Evolutionary conservation across 1,284 basidiomycete species (phyloP).

Genomic region (Gymnopus androsaceus): DNA sequence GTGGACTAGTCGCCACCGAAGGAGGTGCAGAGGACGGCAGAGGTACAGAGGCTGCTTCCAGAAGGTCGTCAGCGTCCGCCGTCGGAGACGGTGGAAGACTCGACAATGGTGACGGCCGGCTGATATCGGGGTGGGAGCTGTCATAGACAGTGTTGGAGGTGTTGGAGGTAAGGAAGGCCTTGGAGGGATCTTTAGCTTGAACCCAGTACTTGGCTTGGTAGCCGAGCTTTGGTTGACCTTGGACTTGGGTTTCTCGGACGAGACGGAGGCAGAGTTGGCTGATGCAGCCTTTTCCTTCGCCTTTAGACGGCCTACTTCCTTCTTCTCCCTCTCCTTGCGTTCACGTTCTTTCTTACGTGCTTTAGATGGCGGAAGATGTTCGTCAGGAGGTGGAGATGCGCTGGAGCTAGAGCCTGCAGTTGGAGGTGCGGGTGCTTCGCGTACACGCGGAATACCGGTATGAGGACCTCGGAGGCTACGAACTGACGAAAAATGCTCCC

Average conservation of each 20-base stretch:
- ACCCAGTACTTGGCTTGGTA: constrained; percentile 21
- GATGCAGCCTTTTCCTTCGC: constrained; percentile 31
- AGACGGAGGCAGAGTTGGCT: constrained; percentile 20
- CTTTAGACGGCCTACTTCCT: constrained; percentile 16
- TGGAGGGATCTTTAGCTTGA: constrained; percentile 18
- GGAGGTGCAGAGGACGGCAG: constrained; percentile 11
- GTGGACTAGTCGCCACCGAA: constrained; percentile 15
- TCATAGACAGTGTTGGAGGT: constrained; percentile 4
- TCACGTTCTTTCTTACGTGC: constrained; percentile 19
- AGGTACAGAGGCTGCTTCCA: constrained; percentile 11
- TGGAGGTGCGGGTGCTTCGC: constrained; percentile 42
- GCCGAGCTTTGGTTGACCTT: constrained; percentile 18
- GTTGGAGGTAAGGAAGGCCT: background rate
- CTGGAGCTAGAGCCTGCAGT: constrained; percentile 7
- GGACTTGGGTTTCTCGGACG: constrained; percentile 35
- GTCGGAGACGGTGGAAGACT: constrained; percentile 13
- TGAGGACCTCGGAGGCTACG: constrained; percentile 87
- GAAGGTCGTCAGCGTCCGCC: background rate
- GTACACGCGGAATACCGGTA: constrained; percentile 70
- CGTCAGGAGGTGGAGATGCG: constrained; percentile 9
- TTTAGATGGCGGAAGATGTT: constrained; percentile 23
- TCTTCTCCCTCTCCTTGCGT: constrained; percentile 22
- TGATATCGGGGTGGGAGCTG: constrained; percentile 10
- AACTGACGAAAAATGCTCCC: constrained; percentile 94
- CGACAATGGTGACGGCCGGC: constrained; percentile 7